Evolutionary conservation across 1,284 basidiomycete species (phyloP), one percentile per base, ranked within the genome.

Genomic region (Malassezia slooffiae): DNA sequence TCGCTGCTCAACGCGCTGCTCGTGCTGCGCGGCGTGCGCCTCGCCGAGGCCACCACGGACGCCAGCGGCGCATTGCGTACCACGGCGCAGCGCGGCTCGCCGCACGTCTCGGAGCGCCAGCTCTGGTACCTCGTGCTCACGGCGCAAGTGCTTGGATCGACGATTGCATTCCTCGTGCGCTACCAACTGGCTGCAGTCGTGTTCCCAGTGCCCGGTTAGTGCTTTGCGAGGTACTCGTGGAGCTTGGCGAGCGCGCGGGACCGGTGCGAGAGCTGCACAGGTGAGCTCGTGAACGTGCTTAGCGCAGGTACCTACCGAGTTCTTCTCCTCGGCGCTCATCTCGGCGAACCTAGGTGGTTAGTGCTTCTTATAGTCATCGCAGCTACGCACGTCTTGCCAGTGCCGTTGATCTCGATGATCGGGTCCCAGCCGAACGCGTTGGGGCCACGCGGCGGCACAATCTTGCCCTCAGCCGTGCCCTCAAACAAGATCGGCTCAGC

Each of bases 341-440:
- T 97, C 89, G n/a, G 89, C 90, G 57, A 91, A 48, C 32, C 38
- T 38, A 34, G 3, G 2, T 23, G 8, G 16, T 24, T 16, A 33
- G 22, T 19, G 10, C 9, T 11, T 17, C 7, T n/a, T n/a, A n/a
- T n/a, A n/a, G n/a, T n/a, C 15, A 29, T n/a, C 13, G 35, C n/a
- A 40, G 12, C 51, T 81, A 52, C 54, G 86, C 84, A 41, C 35
- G 86, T 89, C 67, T 81, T 74, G 17, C 80, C 79, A 11, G 77
- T 80, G 12, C 77, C 80, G 35, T 80, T 76, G 22, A 71, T 64
- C 70, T 91, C 79, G 65, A 97, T 93, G 5, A 87, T 74, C 0
- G 89, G 77, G 71, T 96, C 89, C 93, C 91, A 96, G 13, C 89
- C 72, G 82, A 93, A 77, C 17, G 77, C 71, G 13, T 74, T 74